Evolutionary conservation across 2,329 filamentous ascomycete species (phyloP), one percentile per base, ranked within the genome.

Genomic region (Colletotrichum sp.): DNA sequence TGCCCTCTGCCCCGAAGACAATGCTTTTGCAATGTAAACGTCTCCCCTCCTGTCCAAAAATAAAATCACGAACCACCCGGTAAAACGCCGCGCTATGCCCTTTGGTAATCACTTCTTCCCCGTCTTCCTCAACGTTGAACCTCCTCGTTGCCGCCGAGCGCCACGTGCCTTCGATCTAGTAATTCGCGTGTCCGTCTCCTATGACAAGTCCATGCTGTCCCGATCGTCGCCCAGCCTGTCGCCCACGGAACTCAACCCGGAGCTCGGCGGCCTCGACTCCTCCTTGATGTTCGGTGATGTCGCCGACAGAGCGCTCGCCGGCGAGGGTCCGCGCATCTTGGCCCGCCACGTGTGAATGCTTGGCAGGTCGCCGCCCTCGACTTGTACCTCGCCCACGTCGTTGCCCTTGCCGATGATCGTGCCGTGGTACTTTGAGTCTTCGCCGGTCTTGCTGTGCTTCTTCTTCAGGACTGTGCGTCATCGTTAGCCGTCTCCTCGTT

Each of bases 361-460:
- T 65, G 91, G 89, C 8, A 89, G 89, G 38, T 90, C 87, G 24
- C 94, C 94, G 57, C 96, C 96, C 81, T 98, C 95, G 66, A 98
- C 93, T 66, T 92, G 87, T 33, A 98, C 86, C 9, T 93, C 90
- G 79, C 91, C 91, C 13, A 70, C 59, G 70, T 98, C 95, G 63
- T 89, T 89, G 58, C 89, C 87, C 76, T 92, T 92, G 6, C 96
- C 96, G 13, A 98, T 87, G 0, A 97, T 90, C 0, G 96, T 98
- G 34, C 95, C 95, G 77, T 93, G 91, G 82, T 95, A 98, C 79
- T 96, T 93, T 12, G 93, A 93, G 80, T 98, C 95, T 79, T 97
- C 95, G 75, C 94, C 94, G 1, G 93, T 94, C 78, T 97, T 97
- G 84, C 93, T 95, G 82, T 98, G 94, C 81, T 97, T 98, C 84